These are phyloP conservation scores for Polygonum maritimum DNA, from an alignment of 148 eudicot genomes.

Conservation along the genomic window DNA sequence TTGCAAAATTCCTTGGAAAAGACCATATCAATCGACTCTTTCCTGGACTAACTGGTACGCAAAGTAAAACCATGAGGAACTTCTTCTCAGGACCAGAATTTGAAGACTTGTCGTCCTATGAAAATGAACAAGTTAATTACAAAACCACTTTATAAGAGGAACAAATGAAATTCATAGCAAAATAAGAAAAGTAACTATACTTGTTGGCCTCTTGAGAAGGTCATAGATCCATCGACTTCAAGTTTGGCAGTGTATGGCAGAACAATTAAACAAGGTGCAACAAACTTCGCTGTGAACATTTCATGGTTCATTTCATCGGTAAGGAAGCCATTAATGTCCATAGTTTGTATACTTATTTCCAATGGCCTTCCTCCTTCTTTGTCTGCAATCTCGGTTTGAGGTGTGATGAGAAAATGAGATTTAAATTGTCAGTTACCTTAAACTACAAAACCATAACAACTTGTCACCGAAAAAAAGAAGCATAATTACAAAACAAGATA, in stretches of 20 bases:
- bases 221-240: slow-evolving; percentile 17
- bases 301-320: slow-evolving; percentile 28
- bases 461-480: too few relatives aligned
- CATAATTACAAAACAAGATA: background rate
- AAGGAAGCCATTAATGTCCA: slow-evolving; percentile 46
- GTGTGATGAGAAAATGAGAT: slow-evolving; percentile 22
- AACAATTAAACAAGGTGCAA: slow-evolving; percentile 56
- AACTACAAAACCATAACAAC: background rate
- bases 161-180: background rate
- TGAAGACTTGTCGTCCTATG: slow-evolving; percentile 26
- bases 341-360: slow-evolving; percentile 36
- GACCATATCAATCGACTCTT: slow-evolving; percentile 69
- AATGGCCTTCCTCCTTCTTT: slow-evolving; percentile 78
- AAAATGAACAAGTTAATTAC: background rate
- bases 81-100: slow-evolving; percentile 20
- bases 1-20: slow-evolving; percentile 60
- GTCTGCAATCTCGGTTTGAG: slow-evolving; percentile 27
- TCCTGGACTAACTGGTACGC: slow-evolving; percentile 87
- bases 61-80: slow-evolving; percentile 44
- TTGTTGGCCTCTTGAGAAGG: slow-evolving; percentile 22
- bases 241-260: slow-evolving; percentile 17
- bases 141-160: background rate
- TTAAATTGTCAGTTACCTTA: slow-evolving; percentile 10
- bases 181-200: slow-evolving; percentile 6
- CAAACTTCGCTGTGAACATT: slow-evolving; percentile 26